Evolutionary conservation across 169 alveolate genomes (phyloP).

Genomic region (Theileria sp.): DNA sequence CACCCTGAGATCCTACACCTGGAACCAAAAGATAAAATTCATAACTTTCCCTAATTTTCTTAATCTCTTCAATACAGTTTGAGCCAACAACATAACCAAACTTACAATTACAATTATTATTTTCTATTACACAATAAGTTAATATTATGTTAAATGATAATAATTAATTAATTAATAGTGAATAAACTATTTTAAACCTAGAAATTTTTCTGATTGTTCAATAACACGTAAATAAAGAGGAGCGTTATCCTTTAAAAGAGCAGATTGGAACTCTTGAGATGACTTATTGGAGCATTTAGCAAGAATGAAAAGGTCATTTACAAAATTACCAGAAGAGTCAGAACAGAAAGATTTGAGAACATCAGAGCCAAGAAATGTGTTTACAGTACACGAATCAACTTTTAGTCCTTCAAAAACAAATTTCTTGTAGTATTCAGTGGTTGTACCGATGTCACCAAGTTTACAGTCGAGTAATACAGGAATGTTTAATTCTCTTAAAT

Average conservation of each 20-base stretch:
- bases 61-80: constrained; percentile 69
- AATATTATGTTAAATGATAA: neutral
- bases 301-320: constrained; percentile 65
- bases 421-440: constrained; percentile 74
- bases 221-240: constrained; percentile 67
- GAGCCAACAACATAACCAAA: constrained; percentile 70
- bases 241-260: constrained; percentile 28
- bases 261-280: constrained; percentile 66
- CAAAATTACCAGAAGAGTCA: constrained; percentile 38
- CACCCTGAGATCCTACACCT: constrained; percentile 79
- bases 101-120: neutral
- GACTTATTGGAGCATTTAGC: constrained; percentile 71
- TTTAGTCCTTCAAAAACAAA: constrained; percentile 70
- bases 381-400: constrained; percentile 76
- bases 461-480: constrained; percentile 74
- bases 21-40: constrained; percentile 70
- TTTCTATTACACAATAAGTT: neutral
- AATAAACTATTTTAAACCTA: constrained; percentile 13
- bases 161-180: neutral
- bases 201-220: constrained; percentile 57
- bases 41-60: constrained; percentile 53
- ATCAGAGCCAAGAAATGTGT: constrained; percentile 71
- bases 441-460: constrained; percentile 76
- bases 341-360: constrained; percentile 65
- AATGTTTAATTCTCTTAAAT: constrained; percentile 47